A percentile compares a stretch with the other conserved stretches of the same genome.
phyloP scores from a whole-genome alignment of 2,329 filamentous ascomycete genomes.

The Ascochyta lentis region DNA sequence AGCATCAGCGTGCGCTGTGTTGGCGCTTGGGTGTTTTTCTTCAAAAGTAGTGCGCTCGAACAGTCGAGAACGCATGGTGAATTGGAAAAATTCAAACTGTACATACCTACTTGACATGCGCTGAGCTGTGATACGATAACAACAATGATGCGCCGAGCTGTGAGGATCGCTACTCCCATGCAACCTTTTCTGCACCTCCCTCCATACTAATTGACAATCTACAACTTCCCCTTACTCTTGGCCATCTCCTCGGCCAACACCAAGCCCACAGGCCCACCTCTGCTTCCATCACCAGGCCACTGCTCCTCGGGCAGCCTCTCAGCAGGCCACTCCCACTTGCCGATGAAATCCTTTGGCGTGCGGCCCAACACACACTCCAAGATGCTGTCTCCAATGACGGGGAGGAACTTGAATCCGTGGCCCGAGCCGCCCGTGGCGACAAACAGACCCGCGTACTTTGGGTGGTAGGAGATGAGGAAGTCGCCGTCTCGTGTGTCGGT shows the following conservation, averaged over 20 bases:
- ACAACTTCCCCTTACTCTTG: constrained; percentile 42
- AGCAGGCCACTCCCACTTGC: constrained; percentile 66
- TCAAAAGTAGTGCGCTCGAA: neutral
- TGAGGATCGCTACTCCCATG: constrained; percentile 6
- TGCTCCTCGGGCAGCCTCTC: constrained; percentile 47
- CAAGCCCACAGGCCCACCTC: constrained; percentile 48
- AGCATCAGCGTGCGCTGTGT: constrained; percentile 12
- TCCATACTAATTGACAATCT: neutral
- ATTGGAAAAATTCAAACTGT: neutral
- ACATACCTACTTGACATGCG: neutral
- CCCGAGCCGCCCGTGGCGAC: constrained; percentile 68
- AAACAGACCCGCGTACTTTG: constrained; percentile 59
- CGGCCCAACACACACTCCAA: constrained; percentile 57
- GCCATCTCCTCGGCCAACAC: constrained; percentile 51
- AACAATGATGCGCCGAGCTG: neutral
- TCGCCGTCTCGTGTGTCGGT: constrained; percentile 63
- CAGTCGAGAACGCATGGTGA: neutral
- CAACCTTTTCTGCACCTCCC: neutral
- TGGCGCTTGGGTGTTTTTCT: neutral
- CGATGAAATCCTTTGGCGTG: constrained; percentile 58
- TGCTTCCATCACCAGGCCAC: constrained; percentile 49
- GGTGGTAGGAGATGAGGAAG: constrained; percentile 62
- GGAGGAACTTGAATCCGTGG: constrained; percentile 68
- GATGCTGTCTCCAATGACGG: constrained; percentile 63
- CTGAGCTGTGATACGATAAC: neutral